Base-by-base conservation (phyloP, 2,329 filamentous ascomycete species). In the Curvularia sp. region DNA sequence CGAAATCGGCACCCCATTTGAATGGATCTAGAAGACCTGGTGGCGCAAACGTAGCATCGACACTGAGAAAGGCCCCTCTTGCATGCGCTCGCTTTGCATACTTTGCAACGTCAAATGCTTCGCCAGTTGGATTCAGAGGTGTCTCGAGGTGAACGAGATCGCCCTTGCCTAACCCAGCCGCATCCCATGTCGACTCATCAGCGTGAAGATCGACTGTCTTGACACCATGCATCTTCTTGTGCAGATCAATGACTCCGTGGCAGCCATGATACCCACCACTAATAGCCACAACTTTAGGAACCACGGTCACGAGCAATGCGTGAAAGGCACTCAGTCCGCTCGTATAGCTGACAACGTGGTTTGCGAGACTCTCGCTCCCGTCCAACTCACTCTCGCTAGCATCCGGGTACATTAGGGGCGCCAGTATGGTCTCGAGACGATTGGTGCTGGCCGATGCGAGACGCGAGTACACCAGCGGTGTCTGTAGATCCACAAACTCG, bases 61-160 rank as follows among this genome's bases (percentile, higher is more conserved):
- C 90, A 12, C 89, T 89, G 48, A 98, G 82, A 56, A 86, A 86
- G 8, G 92, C 93, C 7, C 93, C 93, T 5, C 85, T 80, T 5
- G 81, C 81, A 70, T 89, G 89, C 0, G 95, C 95, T 65, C 87
- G 85, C 3, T 85, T 81, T 0, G 92, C 91, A 75, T 90, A 97
- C 53, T 81, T 78, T 33, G 82, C 81, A 28, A 99, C 88, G 68
- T 92, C 83, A 66, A 86, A 89, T 1, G 93, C 93, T 68, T 89
- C 88, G 50, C 95, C 95, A 1, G 89, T 89, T 0, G 95, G 95
- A 77, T 99, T 99, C 39, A 97, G 83, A 0, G 95, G 95, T 4
- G 94, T 98, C 80, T 99, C 95, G 50, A 98, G 83, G 75, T 97
- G 92, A 51, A 99, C 84, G 3, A 98, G 81, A 75, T 98, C 95